Conservation (phyloP, 2,329 filamentous ascomycete species). For the Fusarium sp. region DNA sequence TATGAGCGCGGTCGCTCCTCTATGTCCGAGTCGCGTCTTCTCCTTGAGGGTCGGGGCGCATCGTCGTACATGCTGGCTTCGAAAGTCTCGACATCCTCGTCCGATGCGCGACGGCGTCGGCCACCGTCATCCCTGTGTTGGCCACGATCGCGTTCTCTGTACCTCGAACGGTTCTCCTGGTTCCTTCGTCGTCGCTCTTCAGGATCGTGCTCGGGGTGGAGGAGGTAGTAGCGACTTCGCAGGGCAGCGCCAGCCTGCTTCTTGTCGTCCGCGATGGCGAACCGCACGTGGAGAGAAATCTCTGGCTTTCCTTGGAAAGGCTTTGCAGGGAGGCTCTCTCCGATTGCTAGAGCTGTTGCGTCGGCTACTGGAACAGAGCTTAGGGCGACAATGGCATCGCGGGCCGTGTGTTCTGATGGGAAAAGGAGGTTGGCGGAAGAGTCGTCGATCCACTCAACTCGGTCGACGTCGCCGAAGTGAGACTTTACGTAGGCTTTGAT, state of each 20-base stretch:
- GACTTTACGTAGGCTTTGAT: conserved; percentile 79
- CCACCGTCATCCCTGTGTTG: conserved; percentile 51
- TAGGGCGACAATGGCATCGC: conserved; percentile 66
- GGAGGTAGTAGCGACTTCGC: conserved; percentile 89
- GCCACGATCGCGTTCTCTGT: conserved; percentile 66
- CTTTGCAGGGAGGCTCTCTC: conserved; percentile 77
- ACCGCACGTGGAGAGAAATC: conserved; percentile 75
- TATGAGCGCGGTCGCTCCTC: conserved; percentile 47
- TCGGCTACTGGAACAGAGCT: conserved; percentile 64
- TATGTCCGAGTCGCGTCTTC: conserved; percentile 42
- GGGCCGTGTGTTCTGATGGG: conserved; percentile 62
- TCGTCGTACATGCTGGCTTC: conserved; percentile 88
- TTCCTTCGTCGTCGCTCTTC: conserved; percentile 74
- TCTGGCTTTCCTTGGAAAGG: conserved; percentile 74
- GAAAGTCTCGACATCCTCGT: conserved; percentile 67
- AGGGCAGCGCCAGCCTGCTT: conserved; percentile 83
- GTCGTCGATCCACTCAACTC: conserved; percentile 96
- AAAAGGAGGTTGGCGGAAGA: conserved; percentile 89
- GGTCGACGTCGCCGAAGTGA: conserved; percentile 69
- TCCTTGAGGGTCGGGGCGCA: conserved; percentile 52
- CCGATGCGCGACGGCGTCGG: conserved; percentile 55
- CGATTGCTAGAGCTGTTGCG: conserved; percentile 63
- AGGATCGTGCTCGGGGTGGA: conserved; percentile 89
- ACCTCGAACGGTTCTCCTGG: conserved; percentile 68
- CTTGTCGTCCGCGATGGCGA: conserved; percentile 78